Base-by-base conservation (phyloP, 1,139 yeast genomes). In the Maudiozyma humilis region DNA sequence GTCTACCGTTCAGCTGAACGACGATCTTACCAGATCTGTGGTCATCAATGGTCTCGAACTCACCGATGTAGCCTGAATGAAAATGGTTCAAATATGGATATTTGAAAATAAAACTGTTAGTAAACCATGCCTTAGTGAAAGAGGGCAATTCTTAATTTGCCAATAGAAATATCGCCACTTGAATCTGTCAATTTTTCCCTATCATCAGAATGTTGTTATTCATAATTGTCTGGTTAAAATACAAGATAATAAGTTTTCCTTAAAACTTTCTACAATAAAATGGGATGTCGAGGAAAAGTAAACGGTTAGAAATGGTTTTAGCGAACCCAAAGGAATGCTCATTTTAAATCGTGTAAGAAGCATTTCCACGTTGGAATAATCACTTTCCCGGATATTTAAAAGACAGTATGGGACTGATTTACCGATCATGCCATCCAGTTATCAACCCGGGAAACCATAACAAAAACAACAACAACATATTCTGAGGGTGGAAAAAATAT, bases 11-110 rank as follows among this genome's bases (percentile, higher is more conserved):
- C 64, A 89, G 78, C 75, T 87, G 96, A 60, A 89, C 87, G 51
- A 91, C 97, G 59, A 89, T 85, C 78, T 89, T 89, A 64, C 97
- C 97, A 42, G 96, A 84, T 80, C 97, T 86, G 86, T 89, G 97
- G 77, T 89, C 97, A 68, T 89, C 97, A 63, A 89, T 89, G 78
- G 82, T 87, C 78, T 89, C 97, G 69, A 91, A 91, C 74, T 91
- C 98, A 64, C 94, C 97, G 76, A 91, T 89, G 91, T 91, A 91
- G 62, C 97, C 80, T 74, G 47, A 65, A 25, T 5, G 14, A 35
- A 35, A 19, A 13, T 23, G 6, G 6, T 10, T 23, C 27, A 23
- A 23, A 6, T 6, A 23, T 6, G 6, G 6, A 23, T 31, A 8
- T 5, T 8, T 8, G 17, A 31, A 15, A 15, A 15, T 57, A 45